Conservation (phyloP, 257 asterid species). For the Solanum rostratum region DNA sequence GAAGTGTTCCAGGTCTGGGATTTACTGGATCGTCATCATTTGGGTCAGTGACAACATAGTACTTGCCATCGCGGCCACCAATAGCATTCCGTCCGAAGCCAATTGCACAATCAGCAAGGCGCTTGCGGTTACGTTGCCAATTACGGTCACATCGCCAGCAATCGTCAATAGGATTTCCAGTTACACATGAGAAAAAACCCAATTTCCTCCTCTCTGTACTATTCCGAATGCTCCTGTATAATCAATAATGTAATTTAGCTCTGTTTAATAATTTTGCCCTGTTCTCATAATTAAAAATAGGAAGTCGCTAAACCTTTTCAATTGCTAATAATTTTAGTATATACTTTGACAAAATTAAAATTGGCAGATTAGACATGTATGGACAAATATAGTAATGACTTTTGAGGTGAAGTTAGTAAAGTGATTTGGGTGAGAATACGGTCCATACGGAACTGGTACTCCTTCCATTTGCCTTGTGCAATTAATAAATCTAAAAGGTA, state of each 20-base stretch:
- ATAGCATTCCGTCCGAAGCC: conserved; percentile 87
- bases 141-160: conserved; percentile 82
- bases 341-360: neutral
- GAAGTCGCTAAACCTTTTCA: neutral
- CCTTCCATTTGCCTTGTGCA: neutral
- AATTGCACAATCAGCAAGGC: conserved; percentile 68
- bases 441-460: conserved; percentile 35
- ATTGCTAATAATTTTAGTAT: neutral
- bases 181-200: conserved; percentile 64
- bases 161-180: conserved; percentile 82
- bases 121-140: conserved; percentile 69
- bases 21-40: conserved; percentile 53
- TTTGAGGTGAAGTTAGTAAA: neutral
- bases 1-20: conserved; percentile 83
- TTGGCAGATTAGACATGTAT: neutral
- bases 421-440: conserved; percentile 10
- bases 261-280: neutral
- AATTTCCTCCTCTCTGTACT: conserved; percentile 66
- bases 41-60: conserved; percentile 61
- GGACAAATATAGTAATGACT: neutral
- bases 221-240: conserved; percentile 50
- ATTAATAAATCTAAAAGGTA: conserved; percentile 24
- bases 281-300: neutral
- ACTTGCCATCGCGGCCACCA: conserved; percentile 75
- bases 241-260: neutral